Conservation (phyloP, 1,284 basidiomycete genomes). For the Puccinia triticina region DNA sequence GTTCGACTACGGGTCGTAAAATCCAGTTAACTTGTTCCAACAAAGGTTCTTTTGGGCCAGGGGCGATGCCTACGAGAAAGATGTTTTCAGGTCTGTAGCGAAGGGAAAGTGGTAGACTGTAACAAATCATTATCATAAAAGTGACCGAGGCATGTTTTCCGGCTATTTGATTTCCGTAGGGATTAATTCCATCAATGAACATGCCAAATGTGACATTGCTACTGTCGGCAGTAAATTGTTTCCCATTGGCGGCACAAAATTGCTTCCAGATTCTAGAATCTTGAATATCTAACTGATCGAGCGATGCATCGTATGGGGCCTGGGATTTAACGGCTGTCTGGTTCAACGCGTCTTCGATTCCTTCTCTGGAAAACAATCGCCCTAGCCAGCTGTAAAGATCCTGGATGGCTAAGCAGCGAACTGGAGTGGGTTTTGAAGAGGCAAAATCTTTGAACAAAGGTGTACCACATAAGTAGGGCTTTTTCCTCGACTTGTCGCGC, state of each 20-base stretch:
- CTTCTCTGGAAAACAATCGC: slow-evolving; percentile 18
- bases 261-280: slow-evolving; percentile 11
- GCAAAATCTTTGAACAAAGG: background rate
- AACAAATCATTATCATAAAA: background rate
- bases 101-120: slow-evolving; percentile 54
- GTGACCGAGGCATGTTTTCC: background rate
- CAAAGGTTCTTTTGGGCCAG: slow-evolving; percentile 53
- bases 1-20: slow-evolving; percentile 57
- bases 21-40: slow-evolving; percentile 59
- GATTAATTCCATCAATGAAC: too few species aligned
- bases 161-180: slow-evolving; percentile 9
- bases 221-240: slow-evolving; percentile 5
- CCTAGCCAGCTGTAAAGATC: slow-evolving; percentile 36
- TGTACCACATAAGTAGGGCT: background rate
- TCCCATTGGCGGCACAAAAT: slow-evolving; percentile 4
- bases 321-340: background rate
- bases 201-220: slow-evolving; percentile 33
- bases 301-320: background rate
- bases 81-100: slow-evolving; percentile 61
- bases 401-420: slow-evolving; percentile 23
- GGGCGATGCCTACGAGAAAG: slow-evolving; percentile 61
- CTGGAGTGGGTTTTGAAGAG: background rate
- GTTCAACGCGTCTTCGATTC: slow-evolving; percentile 22
- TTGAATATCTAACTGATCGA: background rate
- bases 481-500: background rate